Evolutionary conservation across 1,284 basidiomycete species (phyloP).

Genomic region (Cryptococcus sp.): DNA sequence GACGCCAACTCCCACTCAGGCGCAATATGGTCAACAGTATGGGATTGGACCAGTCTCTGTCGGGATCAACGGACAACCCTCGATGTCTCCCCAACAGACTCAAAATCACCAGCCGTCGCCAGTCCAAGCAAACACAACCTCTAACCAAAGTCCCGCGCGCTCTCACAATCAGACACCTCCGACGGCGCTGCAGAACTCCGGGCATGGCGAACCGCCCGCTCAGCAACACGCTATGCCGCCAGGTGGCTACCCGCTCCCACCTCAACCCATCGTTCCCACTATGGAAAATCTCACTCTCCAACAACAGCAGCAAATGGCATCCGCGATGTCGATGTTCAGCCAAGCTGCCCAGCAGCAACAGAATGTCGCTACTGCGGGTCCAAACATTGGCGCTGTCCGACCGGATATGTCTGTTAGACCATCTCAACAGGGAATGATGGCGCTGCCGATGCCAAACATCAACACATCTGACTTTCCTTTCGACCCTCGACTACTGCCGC

Average conservation of each 20-base stretch:
- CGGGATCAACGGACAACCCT: conserved; percentile 11
- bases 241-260: not conserved
- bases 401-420: too few species aligned
- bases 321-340: conserved; percentile 33
- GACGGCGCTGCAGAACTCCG: not conserved
- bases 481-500: conserved; percentile 37
- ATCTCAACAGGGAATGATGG: not conserved
- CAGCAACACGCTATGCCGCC: conserved; percentile 8
- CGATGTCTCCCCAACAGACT: not conserved
- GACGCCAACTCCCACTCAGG: conserved; percentile 12
- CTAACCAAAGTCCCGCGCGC: not conserved
- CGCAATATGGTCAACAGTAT: conserved; percentile 1
- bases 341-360: conserved; percentile 27
- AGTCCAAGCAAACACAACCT: too few species aligned
- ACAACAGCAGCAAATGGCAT: conserved; percentile 41
- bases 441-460: conserved; percentile 20
- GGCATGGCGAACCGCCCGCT: not conserved
- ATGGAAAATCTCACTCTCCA: conserved; percentile 25
- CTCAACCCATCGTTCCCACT: conserved; percentile 12
- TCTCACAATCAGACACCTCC: not conserved
- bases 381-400: conserved; percentile 2
- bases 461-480: conserved; percentile 46
- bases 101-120: conserved; percentile 7
- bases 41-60: conserved; percentile 5
- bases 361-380: conserved; percentile 1